Conservation (phyloP, 768 basidiomycete species). For the Fomitopsis pulvina region DNA sequence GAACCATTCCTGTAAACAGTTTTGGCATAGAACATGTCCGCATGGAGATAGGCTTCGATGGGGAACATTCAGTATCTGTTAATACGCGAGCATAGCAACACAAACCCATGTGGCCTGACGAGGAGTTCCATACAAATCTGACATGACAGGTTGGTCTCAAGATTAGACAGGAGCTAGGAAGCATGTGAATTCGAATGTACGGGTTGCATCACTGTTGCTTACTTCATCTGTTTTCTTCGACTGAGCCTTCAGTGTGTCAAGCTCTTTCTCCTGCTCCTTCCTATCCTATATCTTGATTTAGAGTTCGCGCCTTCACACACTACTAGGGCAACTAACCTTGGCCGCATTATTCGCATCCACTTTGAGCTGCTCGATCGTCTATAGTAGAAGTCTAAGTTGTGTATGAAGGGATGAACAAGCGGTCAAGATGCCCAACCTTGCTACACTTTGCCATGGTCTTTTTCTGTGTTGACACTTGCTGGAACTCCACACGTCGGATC, state of each 20-base stretch:
- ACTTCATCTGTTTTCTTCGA: conserved; percentile 55
- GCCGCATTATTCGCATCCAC: conserved; percentile 13
- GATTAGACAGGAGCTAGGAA: conserved; percentile 37
- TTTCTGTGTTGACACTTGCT: conserved; percentile 18
- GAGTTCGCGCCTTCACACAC: neutral
- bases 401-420: neutral
- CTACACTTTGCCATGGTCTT: conserved; percentile 20
- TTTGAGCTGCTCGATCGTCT: conserved; percentile 23
- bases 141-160: conserved; percentile 59
- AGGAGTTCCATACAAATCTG: conserved; percentile 76
- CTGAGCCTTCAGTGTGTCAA: conserved; percentile 51
- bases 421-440: conserved; percentile 13
- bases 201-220: conserved; percentile 4
- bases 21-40: conserved; percentile 70
- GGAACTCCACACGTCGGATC: neutral
- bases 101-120: conserved; percentile 60
- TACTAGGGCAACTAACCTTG: conserved; percentile 12
- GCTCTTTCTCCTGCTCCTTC: conserved; percentile 32
- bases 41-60: conserved; percentile 60
- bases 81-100: conserved; percentile 7
- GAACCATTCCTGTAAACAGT: conserved; percentile 76
- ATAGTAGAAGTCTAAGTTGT: neutral
- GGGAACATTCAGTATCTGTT: neutral
- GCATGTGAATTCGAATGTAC: neutral
- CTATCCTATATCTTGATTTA: conserved; percentile 11